Evolutionary conservation across 2,329 filamentous ascomycete species (phyloP), one percentile per base, ranked within the genome.

Genomic region (Exophiala calicioides): DNA sequence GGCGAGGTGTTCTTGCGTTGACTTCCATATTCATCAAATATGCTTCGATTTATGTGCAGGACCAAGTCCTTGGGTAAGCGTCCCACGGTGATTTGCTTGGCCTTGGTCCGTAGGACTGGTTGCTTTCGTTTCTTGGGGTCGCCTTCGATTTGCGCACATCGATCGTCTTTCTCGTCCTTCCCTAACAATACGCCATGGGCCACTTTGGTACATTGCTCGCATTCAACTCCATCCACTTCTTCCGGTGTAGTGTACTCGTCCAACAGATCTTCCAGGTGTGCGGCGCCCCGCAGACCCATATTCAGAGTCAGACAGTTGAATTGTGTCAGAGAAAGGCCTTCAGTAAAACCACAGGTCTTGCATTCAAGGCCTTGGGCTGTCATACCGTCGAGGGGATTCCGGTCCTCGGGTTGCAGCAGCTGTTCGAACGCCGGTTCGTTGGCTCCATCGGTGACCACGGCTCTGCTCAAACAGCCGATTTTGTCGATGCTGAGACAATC

Each of bases 281-380:
- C 88, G 13, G 77, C 72, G 54, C 75, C 77, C 36, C 77, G 76
- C 4, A 76, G 70, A 1, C 86, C 88, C 1, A 97, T 79, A 26
- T 85, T 89, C 0, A 97, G 79, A 0, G 91, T 96, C 35, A 97
- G 72, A 61, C 90, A 96, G 62, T 93, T 96, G 74, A 97, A 97
- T 0, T 90, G 89, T 15, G 89, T 94, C 70, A 97, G 81, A 1
- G 87, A 90, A 10, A 96, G 75, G 1, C 90, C 90, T 59, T 95
- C 90, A 0, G 88, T 90, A 68, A 87, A 86, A 5, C 89, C 88
- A 63, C 93, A 98, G 34, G 77, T 76, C 44, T 87, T 84, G 65
- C 93, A 98, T 0, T 88, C 87, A 1, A 97, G 90, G 29, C 90
- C 80, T 67, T 97, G 91, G 1, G 90, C 91, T 6, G 90, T 76